phyloP scores from a whole-genome alignment of 2,329 filamentous ascomycete species.

The Cytospora mali region DNA sequence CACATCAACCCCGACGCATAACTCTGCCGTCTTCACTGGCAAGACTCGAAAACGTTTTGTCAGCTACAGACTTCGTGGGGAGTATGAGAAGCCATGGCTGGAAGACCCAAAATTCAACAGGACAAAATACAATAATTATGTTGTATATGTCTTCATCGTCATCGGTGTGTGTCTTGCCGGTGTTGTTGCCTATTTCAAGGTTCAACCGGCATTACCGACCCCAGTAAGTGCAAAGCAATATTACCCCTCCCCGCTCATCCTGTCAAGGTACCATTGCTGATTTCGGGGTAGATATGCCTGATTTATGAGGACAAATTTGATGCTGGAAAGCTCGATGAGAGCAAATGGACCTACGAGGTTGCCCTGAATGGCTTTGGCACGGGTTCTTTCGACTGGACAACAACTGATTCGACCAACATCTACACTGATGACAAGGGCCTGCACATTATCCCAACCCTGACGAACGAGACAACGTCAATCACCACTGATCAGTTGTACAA shows the following conservation, averaged over 20 bases:
- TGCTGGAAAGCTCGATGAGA: slow-evolving; percentile 17
- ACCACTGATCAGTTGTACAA: slow-evolving; percentile 42
- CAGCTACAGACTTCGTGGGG: slow-evolving; percentile 39
- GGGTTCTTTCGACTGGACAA: slow-evolving; percentile 59
- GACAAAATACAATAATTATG: slow-evolving; percentile 41
- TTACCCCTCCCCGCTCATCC: neutral
- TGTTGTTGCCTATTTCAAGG: slow-evolving; percentile 38
- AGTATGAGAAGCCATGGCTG: slow-evolving; percentile 46
- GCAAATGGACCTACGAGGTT: slow-evolving; percentile 26
- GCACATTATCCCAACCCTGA: slow-evolving; percentile 58
- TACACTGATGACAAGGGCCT: slow-evolving; percentile 52
- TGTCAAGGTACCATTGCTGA: slow-evolving; percentile 13
- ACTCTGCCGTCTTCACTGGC: slow-evolving; percentile 17
- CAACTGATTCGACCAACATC: slow-evolving; percentile 48
- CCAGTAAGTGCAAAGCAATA: slow-evolving; percentile 18
- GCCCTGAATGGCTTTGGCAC: slow-evolving; percentile 46
- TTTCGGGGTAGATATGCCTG: slow-evolving; percentile 41
- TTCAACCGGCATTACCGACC: slow-evolving; percentile 33
- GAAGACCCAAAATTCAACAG: slow-evolving; percentile 38
- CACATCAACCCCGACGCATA: slow-evolving; percentile 19
- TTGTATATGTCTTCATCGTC: slow-evolving; percentile 37
- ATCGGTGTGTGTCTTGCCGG: slow-evolving; percentile 40
- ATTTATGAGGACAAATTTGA: slow-evolving; percentile 53
- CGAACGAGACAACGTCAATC: slow-evolving; percentile 44
- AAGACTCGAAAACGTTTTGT: slow-evolving; percentile 35